Conservation (phyloP, 2,329 filamentous ascomycete species). For the Pestalotiopsis sp. region DNA sequence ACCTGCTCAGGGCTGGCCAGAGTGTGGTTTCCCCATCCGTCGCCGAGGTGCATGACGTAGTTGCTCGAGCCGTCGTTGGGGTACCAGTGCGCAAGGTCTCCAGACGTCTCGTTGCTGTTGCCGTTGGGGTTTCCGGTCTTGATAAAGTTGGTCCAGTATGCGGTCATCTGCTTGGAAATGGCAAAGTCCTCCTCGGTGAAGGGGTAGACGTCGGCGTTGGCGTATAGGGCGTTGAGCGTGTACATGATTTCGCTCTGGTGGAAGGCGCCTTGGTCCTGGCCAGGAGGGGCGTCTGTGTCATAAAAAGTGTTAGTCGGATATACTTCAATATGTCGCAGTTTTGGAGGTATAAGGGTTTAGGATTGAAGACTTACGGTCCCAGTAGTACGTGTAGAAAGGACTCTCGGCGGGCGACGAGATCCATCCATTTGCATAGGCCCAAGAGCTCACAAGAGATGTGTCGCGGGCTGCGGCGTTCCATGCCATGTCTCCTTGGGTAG, state of each 20-base stretch:
- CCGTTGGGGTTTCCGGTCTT: slow-evolving; percentile 15
- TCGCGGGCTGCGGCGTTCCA: slow-evolving; percentile 28
- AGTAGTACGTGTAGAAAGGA: slow-evolving; percentile 32
- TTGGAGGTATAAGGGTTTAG: neutral
- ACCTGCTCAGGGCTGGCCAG: neutral
- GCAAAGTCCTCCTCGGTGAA: slow-evolving; percentile 29
- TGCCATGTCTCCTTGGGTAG: slow-evolving; percentile 19
- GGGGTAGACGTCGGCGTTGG: slow-evolving; percentile 25
- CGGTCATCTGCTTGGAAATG: slow-evolving; percentile 25
- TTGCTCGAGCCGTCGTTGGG: slow-evolving; percentile 13
- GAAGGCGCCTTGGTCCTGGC: slow-evolving; percentile 26
- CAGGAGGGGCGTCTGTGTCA: neutral
- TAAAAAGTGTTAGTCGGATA: neutral
- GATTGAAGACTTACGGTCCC: slow-evolving; percentile 15
- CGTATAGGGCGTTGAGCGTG: slow-evolving; percentile 31
- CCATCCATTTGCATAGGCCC: slow-evolving; percentile 29
- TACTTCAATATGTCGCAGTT: neutral
- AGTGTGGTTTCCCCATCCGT: slow-evolving; percentile 12
- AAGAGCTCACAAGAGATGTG: slow-evolving; percentile 26
- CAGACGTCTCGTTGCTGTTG: neutral
- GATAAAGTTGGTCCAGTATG: slow-evolving; percentile 19
- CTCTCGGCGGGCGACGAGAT: slow-evolving; percentile 19
- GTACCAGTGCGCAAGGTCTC: slow-evolving; percentile 19
- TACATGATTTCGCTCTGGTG: slow-evolving; percentile 34
- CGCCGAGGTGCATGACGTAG: slow-evolving; percentile 15